Evolutionary conservation across 1,284 basidiomycete species (phyloP), one percentile per base, ranked within the genome.

Genomic region (Abortiporus biennis): DNA sequence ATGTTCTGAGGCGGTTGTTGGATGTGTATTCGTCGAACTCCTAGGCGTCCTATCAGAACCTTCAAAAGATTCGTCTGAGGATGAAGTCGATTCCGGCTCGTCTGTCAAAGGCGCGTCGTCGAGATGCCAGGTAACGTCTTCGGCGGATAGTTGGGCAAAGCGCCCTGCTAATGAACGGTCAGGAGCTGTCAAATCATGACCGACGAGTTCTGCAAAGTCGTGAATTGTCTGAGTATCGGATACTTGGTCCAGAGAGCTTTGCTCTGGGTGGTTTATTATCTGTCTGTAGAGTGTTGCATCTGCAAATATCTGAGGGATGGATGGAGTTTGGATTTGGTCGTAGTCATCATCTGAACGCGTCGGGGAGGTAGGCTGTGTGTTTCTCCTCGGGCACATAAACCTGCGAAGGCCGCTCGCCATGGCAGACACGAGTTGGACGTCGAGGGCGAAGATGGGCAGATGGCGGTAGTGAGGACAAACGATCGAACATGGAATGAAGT

Each of bases 191-290:
- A 74, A 59, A 43, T 71, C 63, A 11, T 56, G 54, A 8, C 55
- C 65, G 4, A 72, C 60, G n/a, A 72, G 64, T 20, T 65, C 56
- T 3, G 58, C 59, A 46, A 72, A 69, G 27, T 63, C 63, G 24
- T 45, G 23, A 20, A 54, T 29, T 23, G 47, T 47, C 11, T 41
- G 30, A 30, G 43, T 36, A 6, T 48, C 52, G 3, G 38, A 38
- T 6, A 30, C 39, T 13, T 17, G 20, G 9, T 35, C 40, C 16
- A 42, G 12, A 11, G 25, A 27, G 13, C 25, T 30, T 5, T 15
- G 36, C n/a, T 47, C 40, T 1, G 53, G 33, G 13, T 45, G 6
- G 24, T 45, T 55, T 9, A 71, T 58, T 6, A 64, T 52, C 35
- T 63, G 54, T 37, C 65, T 62, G 47, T 65, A 70, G 11, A 57